These are phyloP conservation scores for Eutrema salsugineum DNA, from an alignment of 441 rosid species.

Conservation along the genomic window DNA sequence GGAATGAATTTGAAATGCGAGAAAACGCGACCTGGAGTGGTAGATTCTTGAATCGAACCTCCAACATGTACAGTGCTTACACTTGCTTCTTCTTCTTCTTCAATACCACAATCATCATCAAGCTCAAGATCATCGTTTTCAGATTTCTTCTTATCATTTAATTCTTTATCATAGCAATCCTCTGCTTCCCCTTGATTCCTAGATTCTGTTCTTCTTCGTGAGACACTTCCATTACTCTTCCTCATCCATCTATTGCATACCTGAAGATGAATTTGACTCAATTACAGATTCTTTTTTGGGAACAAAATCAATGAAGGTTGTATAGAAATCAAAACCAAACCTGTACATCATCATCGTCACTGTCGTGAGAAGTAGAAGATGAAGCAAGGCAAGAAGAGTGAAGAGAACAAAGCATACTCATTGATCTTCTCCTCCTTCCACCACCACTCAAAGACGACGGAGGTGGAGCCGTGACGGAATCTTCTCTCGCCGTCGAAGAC, in stretches of 20 bases:
- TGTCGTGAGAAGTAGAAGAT: slow-evolving; percentile 57
- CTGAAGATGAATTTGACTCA: not conserved
- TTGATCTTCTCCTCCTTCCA: slow-evolving; percentile 48
- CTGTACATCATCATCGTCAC: slow-evolving; percentile 35
- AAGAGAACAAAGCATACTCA: slow-evolving; percentile 48
- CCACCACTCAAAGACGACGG: slow-evolving; percentile 29
- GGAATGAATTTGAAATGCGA: slow-evolving; percentile 84
- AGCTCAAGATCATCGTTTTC: slow-evolving; percentile 37
- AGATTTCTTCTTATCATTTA: slow-evolving; percentile 37
- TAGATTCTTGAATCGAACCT: slow-evolving; percentile 47
- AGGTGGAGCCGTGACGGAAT: not conserved
- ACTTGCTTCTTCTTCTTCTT: slow-evolving; percentile 27
- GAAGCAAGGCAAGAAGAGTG: slow-evolving; percentile 72
- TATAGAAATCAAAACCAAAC: slow-evolving; percentile 19
- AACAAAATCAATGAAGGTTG: not conserved
- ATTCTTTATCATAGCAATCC: slow-evolving; percentile 43
- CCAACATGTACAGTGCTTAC: slow-evolving; percentile 35
- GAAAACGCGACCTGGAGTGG: slow-evolving; percentile 57
- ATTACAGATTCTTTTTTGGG: not conserved
- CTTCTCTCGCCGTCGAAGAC: slow-evolving; percentile 5
- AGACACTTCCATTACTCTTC: slow-evolving; percentile 34
- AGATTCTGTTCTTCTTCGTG: slow-evolving; percentile 31
- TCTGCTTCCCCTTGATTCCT: slow-evolving; percentile 36
- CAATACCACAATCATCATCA: slow-evolving; percentile 49
- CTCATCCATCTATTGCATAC: slow-evolving; percentile 28